A percentile compares a stretch with the other conserved stretches of the same genome.
Evolutionary conservation across 2,329 filamentous ascomycete species (phyloP).

Genomic region (Beauveria rudraprayagi): DNA sequence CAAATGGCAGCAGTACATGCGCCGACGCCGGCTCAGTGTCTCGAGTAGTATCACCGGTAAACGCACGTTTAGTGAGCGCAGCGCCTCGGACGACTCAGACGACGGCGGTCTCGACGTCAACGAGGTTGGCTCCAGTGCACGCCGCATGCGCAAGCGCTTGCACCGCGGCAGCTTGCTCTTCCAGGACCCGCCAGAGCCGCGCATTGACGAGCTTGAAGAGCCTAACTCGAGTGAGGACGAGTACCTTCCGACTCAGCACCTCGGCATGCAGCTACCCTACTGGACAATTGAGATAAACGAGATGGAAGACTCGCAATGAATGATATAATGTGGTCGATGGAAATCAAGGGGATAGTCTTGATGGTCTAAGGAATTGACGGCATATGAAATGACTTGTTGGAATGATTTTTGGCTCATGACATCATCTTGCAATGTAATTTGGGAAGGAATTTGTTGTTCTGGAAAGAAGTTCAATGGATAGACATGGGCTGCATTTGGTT

Average conservation of each 20-base stretch:
- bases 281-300: slow-evolving; percentile 45
- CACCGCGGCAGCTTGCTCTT: slow-evolving; percentile 41
- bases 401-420: neutral
- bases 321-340: too few relatives aligned
- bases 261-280: slow-evolving; percentile 43
- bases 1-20: slow-evolving; percentile 32
- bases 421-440: neutral
- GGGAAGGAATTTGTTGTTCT: neutral
- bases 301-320: slow-evolving; percentile 25
- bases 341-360: neutral
- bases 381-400: neutral
- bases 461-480: neutral
- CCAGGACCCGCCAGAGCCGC: slow-evolving; percentile 39
- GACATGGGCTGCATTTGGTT: neutral
- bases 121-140: slow-evolving; percentile 38
- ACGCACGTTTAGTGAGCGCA: slow-evolving; percentile 45
- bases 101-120: slow-evolving; percentile 31
- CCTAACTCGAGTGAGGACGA: slow-evolving; percentile 41
- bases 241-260: slow-evolving; percentile 28
- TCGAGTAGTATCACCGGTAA: slow-evolving; percentile 46
- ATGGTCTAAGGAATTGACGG: neutral
- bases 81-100: slow-evolving; percentile 39
- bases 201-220: slow-evolving; percentile 47
- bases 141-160: slow-evolving; percentile 38
- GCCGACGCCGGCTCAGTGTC: slow-evolving; percentile 39